Base-by-base conservation (phyloP, 1,284 basidiomycete species). In the Takashimella koratensis region DNA sequence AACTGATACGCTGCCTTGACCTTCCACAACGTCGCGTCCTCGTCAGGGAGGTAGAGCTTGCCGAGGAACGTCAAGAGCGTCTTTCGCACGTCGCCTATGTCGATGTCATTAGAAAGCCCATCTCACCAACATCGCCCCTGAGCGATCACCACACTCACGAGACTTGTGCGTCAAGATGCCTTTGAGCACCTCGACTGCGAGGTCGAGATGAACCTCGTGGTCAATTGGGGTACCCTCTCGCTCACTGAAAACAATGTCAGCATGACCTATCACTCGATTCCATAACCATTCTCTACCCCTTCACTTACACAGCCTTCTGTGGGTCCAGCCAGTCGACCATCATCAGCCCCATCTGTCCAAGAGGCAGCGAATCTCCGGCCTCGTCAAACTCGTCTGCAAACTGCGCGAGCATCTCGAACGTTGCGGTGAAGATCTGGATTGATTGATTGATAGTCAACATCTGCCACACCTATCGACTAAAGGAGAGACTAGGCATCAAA, bases 301-400 rank as follows among this genome's bases (percentile, higher is more conserved):
- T 46, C 52, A 81, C 84, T 68, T 66, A 90, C 80, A 86, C 81
- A 25, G 83, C 83, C 68, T 91, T 94, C 63, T 83, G 80, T 0
- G 94, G 90, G 72, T 97, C 88, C 2, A 88, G 90, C 95, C 95
- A 98, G 66, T 98, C 93, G 3, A 89, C 79, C 61, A 98, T 82
- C 77, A 97, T 84, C 22, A 86, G 75, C 0, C 86, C 88, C 54
- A 95, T 86, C 68, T 94, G 90, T 12, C 83, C 73, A 0, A 90
- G 85, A 0, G 85, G 79, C 16, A 94, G 83, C 84, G 94, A 90
- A 22, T 85, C 83, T 59, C 90, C 83, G 43, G 85, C 85, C 1
- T 85, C 85, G 43, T 87, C 78, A 19, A 88, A 84, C 44, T 84
- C 83, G 62, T 89, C 85, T 25, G 84, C 81, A n/a, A 71, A 58